Base-by-base conservation (phyloP, 129 eudicot genomes). In the Helichrysum umbraculigerum region DNA sequence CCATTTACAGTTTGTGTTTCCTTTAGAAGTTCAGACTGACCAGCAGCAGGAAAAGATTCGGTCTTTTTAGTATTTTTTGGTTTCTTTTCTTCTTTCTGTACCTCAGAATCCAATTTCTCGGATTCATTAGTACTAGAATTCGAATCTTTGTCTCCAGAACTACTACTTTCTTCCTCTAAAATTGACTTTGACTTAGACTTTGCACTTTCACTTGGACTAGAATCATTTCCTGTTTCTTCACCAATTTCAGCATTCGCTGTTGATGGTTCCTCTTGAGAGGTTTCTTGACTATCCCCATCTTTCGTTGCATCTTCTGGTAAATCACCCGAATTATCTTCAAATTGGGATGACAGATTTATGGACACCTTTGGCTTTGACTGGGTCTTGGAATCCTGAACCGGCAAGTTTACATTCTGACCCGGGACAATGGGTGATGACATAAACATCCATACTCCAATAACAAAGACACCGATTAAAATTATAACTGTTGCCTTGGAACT, bases 251-350 rank as follows among this genome's bases (percentile, higher is more conserved):
- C 65, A 37, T 34, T 75, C 1, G 30, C 61, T 70, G 14, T 70
- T 30, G 75, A 28, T 22, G 54, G 25, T 70, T 25, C 68, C 67
- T 35, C 68, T 52, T 35, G 59, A 54, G 28, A 6, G 6, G 64
- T 61, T 42, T 37, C 68, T 33, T 33, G 29, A 61, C 35, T 78
- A 30, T 67, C 34, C 59, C 75, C 82, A 68, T 73, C 88, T 59
- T 82, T 82, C 8, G 58, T 67, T 64, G 81, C 83, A 68, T 76
- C 85, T 47, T 73, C 85, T 22, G 84, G 78, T 62, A 80, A 72
- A 71, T 83, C 89, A 67, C 89, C 89, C 17, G 87, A 65, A 78
- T 78, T 74, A 41, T 86, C 90, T 80, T 83, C 79, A 80, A 72
- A 86, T 57, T 74, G 87, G 11, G 71, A 65, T 29, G 85, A 64